These are phyloP conservation scores for Somion occarium DNA, from an alignment of 1,284 basidiomycete species.

Conservation along the genomic window DNA sequence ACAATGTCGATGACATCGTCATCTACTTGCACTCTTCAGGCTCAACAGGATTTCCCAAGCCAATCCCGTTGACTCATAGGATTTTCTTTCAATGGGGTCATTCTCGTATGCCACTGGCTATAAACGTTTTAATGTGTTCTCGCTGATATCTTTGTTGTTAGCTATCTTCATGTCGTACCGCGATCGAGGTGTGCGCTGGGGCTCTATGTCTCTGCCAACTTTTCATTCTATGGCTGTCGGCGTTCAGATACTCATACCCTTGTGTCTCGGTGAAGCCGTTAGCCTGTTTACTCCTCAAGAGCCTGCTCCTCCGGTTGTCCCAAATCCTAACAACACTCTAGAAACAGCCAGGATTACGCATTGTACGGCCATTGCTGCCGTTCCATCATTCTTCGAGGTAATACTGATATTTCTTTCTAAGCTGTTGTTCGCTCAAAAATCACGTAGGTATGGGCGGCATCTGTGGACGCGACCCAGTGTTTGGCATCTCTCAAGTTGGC, in stretches of 20 bases:
- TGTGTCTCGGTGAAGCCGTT: constrained; percentile 9
- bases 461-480: constrained; percentile 11
- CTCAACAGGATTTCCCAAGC: constrained; percentile 5
- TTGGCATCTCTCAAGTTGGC: constrained; percentile 11
- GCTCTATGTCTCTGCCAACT: constrained; percentile 14
- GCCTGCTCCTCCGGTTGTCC: constrained; percentile 12
- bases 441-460: constrained; percentile 16
- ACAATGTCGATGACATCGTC: neutral
- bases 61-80: constrained; percentile 4
- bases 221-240: constrained; percentile 18
- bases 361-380: constrained; percentile 9
- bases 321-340: constrained; percentile 16
- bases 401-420: neutral
- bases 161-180: too few relatives aligned
- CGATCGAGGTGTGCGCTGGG: too few relatives aligned
- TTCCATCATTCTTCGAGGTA: constrained; percentile 20
- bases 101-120: neutral
- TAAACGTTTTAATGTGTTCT: too few relatives aligned
- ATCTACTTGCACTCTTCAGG: constrained; percentile 5
- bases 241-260: constrained; percentile 12
- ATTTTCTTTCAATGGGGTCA: constrained; percentile 10
- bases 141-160: too few relatives aligned
- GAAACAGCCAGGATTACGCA: constrained; percentile 8
- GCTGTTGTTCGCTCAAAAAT: neutral
- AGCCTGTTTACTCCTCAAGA: constrained; percentile 13